Evolutionary conservation across 495 filamentous ascomycete genomes (phyloP).

Genomic region (Chaetomium cochliodes): DNA sequence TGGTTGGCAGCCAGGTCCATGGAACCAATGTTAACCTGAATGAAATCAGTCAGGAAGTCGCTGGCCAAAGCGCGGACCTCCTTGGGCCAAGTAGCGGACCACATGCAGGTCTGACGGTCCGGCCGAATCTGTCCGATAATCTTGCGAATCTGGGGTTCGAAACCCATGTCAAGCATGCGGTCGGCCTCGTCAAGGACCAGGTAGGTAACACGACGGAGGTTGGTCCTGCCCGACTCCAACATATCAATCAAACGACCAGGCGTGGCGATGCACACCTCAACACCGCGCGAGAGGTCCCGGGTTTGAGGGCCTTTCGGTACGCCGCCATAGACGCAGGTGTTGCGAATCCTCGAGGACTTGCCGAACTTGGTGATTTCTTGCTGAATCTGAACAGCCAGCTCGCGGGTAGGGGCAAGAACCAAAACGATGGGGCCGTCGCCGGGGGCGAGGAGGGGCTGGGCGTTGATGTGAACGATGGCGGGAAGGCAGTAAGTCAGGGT

Average conservation of each 20-base stretch:
- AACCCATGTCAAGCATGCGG: constrained; percentile 91
- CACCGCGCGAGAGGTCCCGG: constrained; percentile 82
- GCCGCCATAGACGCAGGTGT: constrained; percentile 98
- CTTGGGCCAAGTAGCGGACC: constrained; percentile 99
- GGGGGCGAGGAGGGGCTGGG: constrained; percentile 93
- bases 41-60: constrained; percentile 94
- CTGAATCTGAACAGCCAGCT: constrained; percentile 97
- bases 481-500: constrained; percentile 97
- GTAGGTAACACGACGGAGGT: constrained; percentile 95
- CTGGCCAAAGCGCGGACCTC: constrained; percentile 93
- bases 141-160: constrained; percentile 88
- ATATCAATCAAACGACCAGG: constrained; percentile 98
- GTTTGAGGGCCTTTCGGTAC: constrained; percentile 97
- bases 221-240: constrained; percentile 95
- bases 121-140: constrained; percentile 97
- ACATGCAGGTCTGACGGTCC: constrained; percentile 99
- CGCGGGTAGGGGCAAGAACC: constrained; percentile 91
- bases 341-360: constrained; percentile 95
- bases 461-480: constrained; percentile 98
- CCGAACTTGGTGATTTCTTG: constrained; percentile 94
- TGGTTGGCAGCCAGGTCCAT: constrained; percentile 96
- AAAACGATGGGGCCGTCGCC: constrained; percentile 97
- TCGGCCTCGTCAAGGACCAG: constrained; percentile 88
- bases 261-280: constrained; percentile 92
- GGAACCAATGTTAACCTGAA: constrained; percentile 98